These are phyloP conservation scores for Fraxinus angustifolia DNA, from an alignment of 305 asterid species.

Conservation along the genomic window DNA sequence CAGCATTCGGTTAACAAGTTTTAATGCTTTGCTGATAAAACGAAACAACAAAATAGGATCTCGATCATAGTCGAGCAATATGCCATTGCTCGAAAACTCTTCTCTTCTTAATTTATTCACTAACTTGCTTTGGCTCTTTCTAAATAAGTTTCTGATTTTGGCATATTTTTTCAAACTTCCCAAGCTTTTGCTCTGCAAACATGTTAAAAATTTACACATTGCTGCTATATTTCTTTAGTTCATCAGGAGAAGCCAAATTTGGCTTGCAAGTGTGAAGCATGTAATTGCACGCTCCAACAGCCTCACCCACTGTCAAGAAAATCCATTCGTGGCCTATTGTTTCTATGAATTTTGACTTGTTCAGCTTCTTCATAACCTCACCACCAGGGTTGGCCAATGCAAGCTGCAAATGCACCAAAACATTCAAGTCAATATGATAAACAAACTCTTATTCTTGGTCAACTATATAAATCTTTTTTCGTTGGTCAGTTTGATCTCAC, in stretches of 20 bases:
- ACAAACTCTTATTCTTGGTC: not conserved
- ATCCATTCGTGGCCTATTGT: slow-evolving; percentile 79
- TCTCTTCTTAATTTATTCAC: not conserved
- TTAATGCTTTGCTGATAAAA: not conserved
- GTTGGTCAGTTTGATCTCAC: not conserved
- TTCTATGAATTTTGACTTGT: slow-evolving; percentile 65
- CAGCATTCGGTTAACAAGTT: not conserved
- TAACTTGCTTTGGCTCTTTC: not conserved
- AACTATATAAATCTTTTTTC: not conserved
- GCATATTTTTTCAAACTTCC: not conserved
- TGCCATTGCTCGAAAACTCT: not conserved
- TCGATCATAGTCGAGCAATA: not conserved
- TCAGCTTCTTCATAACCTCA: slow-evolving; percentile 86
- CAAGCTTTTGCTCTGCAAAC: not conserved
- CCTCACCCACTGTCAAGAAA: slow-evolving; percentile 78
- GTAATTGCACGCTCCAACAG: slow-evolving; percentile 77
- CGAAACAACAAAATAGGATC: not conserved
- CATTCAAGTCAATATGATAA: not conserved
- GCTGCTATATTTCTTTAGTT: slow-evolving; percentile 45
- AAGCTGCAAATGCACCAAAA: slow-evolving; percentile 35
- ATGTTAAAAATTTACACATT: slow-evolving; percentile 33
- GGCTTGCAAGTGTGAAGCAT: slow-evolving; percentile 65
- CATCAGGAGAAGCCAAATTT: slow-evolving; percentile 27
- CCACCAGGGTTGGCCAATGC: slow-evolving; percentile 74
- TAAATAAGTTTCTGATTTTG: not conserved